Conservation (phyloP, 2,329 filamentous ascomycete species). For the Bertia moriformis region DNA sequence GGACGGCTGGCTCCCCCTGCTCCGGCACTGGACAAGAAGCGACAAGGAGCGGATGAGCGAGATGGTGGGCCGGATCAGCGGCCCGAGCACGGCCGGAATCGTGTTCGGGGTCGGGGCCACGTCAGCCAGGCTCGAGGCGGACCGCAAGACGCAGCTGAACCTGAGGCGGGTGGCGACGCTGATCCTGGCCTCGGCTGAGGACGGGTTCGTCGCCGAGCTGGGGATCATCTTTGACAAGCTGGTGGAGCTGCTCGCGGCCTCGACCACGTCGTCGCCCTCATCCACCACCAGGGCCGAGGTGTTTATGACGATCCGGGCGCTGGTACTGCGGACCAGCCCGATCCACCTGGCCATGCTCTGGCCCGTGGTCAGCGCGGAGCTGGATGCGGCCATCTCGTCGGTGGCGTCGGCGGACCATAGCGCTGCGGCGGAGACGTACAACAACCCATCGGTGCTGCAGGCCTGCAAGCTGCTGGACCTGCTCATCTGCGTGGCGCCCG, state of each 20-base stretch:
- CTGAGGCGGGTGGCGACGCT: constrained; percentile 69
- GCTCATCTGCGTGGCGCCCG: constrained; percentile 71
- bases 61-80: constrained; percentile 60
- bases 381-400: constrained; percentile 66
- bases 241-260: constrained; percentile 72
- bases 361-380: constrained; percentile 76
- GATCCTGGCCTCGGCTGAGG: constrained; percentile 60
- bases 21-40: constrained; percentile 71
- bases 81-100: constrained; percentile 83
- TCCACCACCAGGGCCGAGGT: constrained; percentile 78
- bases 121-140: constrained; percentile 83
- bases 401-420: constrained; percentile 55
- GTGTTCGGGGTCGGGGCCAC: constrained; percentile 97
- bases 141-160: constrained; percentile 81
- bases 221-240: constrained; percentile 65
- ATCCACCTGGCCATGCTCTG: constrained; percentile 73
- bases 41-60: constrained; percentile 85
- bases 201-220: constrained; percentile 69
- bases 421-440: constrained; percentile 56
- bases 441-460: constrained; percentile 64
- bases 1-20: constrained; percentile 65
- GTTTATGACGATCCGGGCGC: constrained; percentile 71
- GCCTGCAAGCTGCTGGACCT: constrained; percentile 87
- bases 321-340: constrained; percentile 65
- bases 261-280: constrained; percentile 77